Evolutionary conservation across 805 yeast genomes (phyloP), one percentile per base, ranked within the genome.

Genomic region (Candida sonorensis): DNA sequence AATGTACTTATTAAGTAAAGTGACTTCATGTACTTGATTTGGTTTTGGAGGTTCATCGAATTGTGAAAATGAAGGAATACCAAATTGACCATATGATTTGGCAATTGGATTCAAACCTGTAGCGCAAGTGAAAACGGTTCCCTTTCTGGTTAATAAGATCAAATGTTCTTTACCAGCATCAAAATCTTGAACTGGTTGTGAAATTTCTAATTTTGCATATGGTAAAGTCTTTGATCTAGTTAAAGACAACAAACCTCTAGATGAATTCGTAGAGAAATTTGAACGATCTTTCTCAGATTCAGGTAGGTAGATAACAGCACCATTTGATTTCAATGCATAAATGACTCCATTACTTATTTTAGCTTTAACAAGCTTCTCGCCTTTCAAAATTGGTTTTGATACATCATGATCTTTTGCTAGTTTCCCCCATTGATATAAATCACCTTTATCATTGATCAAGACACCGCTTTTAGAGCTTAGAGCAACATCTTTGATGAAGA

Each of bases 51-150:
- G 67, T 4, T 55, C 41, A 37, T 71, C 74, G 47, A 76, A 76
- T 35, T 83, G 88, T 1, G 95, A 75, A 41, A 65, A 72, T 10
- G 62, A 57, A 2, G 95, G 92, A 11, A 85, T 55, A 13, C 97
- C 97, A 57, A 72, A 84, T 59, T 92, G 97, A 4, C 97, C 97
- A 44, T 50, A 53, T 17, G 67, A 62, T 16, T 70, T 59, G 29
- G 67, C 67, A 5, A 63, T 57, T n/a, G 61, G 52, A 4, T 48
- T 42, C 3, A 56, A 39, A 1, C 81, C 81, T 0, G 94, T 76
- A 11, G 83, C 69, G 9, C 75, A 63, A 1, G 83, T 63, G 42
- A 67, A 80, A 1, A 83, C 77, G 21, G 73, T 64, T 1, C 88
- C 87, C 9, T 64, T 49, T 24, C 66, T 59, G 1, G 85, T 67